A percentile compares a stretch with the other conserved stretches of the same genome.
These are phyloP conservation scores for Elongisporangium undulatum DNA, from an alignment of 352 stramenopile species.

Conservation along the genomic window DNA sequence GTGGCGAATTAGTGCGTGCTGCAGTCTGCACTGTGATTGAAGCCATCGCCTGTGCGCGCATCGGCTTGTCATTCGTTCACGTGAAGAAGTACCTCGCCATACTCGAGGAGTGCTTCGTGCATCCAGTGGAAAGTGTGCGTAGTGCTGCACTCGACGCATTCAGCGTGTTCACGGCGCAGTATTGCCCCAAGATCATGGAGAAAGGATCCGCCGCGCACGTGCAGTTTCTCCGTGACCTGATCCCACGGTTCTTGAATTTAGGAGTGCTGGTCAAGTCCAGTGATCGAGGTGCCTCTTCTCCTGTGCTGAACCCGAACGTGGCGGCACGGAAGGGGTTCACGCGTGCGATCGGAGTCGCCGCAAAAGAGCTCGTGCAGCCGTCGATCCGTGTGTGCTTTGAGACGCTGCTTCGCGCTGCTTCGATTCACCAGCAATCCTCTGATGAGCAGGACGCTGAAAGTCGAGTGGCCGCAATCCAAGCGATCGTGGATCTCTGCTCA, in stretches of 20 bases:
- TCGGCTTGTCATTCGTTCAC: slow-evolving; percentile 50
- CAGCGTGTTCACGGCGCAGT: slow-evolving; percentile 76
- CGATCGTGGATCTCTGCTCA: slow-evolving; percentile 87
- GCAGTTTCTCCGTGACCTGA: slow-evolving; percentile 40
- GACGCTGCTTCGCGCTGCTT: slow-evolving; percentile 37
- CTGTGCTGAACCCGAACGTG: slow-evolving; percentile 76
- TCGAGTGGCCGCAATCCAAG: slow-evolving; percentile 90
- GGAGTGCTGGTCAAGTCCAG: slow-evolving; percentile 35
- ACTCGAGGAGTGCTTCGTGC: slow-evolving; percentile 91
- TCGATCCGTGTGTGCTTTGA: slow-evolving; percentile 20
- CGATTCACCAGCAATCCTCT: slow-evolving; percentile 33
- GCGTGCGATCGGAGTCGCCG: slow-evolving; percentile 34
- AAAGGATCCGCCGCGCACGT: slow-evolving; percentile 37
- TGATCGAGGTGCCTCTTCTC: slow-evolving; percentile 12
- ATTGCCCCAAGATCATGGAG: slow-evolving; percentile 77
- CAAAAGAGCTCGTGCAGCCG: slow-evolving; percentile 31
- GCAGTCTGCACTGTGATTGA: slow-evolving; percentile 95
- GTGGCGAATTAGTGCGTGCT: slow-evolving; percentile 93
- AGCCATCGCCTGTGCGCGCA: slow-evolving; percentile 60
- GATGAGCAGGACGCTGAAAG: slow-evolving; percentile 94
- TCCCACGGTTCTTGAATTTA: slow-evolving; percentile 52
- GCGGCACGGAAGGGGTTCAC: slow-evolving; percentile 85
- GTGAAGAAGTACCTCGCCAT: slow-evolving; percentile 78
- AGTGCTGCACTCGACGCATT: slow-evolving; percentile 86
- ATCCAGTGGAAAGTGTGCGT: slow-evolving; percentile 93